Base-by-base conservation (phyloP, 2,329 filamentous ascomycete genomes). In the Penicillium oxalicum region DNA sequence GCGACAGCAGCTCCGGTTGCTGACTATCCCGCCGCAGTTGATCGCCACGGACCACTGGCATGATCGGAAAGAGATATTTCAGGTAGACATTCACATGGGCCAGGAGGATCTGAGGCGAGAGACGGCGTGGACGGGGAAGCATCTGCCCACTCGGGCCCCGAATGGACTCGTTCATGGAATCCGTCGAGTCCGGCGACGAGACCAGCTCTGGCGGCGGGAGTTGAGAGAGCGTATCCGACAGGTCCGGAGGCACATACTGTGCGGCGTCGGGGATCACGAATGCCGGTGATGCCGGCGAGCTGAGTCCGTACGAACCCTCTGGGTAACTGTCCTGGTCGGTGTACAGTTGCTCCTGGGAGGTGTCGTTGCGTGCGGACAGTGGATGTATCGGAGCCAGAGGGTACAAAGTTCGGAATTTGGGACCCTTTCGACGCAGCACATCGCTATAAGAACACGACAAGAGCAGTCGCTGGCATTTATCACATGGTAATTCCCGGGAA, bases 1-100 rank as follows among this genome's bases (percentile, higher is more conserved):
- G 39, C 2, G 61, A 60, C 12, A 70, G 77, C 11, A 58, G 50
- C 51, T 87, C 83, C 58, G 84, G 77, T 54, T 78, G 81, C 53
- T 66, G 59, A 40, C 69, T 67, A 48, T 69, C 62, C 24, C 60
- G 53, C n/a, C 64, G 63, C 2, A 74, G 51, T 29, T 62, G 54
- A 9, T 70, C 64, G 5, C 59, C 58, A 3, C 63, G 63, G 24
- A 74, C 63, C 3, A 74, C 68, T 4, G 70, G 71, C 63, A 73
- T 72, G 18, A 73, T 73, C 0, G 71, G 71, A 45, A 69, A 72
- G 24, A 73, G 49, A 43, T 70, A 70, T 38, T 70, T 71, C 29
- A 70, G 48, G 42, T 68, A 70, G n/a, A 70, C 64, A 51, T 70
- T 70, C 28, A 70, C 61, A 52, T 71, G 68, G 0, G 67, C 68